Conservation (phyloP, 805 yeast genomes). For the Maudiozyma pseudohumilis region DNA sequence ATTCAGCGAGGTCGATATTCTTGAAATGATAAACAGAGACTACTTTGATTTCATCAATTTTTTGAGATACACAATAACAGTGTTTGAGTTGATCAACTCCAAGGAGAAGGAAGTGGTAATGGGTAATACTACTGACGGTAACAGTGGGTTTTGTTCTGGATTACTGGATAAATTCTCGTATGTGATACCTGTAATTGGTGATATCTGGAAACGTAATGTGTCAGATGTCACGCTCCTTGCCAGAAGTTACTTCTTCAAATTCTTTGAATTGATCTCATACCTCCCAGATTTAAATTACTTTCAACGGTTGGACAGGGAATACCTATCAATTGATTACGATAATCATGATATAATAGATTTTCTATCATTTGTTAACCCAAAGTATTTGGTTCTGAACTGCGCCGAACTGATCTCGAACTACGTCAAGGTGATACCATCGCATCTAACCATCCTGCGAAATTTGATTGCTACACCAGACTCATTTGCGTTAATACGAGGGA, state of each 20-base stretch:
- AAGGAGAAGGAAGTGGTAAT: background rate
- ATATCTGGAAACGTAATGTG: conserved; percentile 12
- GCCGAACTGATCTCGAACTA: conserved; percentile 7
- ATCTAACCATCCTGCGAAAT: conserved; percentile 19
- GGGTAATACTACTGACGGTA: background rate
- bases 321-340: conserved; percentile 11
- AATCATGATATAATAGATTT: conserved; percentile 16
- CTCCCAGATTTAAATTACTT: conserved; percentile 12
- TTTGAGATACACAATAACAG: conserved; percentile 13
- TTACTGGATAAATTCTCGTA: conserved; percentile 8
- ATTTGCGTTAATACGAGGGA: conserved; percentile 15
- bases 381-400: conserved; percentile 14
- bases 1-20: conserved; percentile 10
- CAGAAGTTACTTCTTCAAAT: conserved; percentile 14
- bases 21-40: conserved; percentile 11
- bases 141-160: conserved; percentile 14
- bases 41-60: conserved; percentile 19
- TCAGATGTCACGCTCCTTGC: conserved; percentile 17
- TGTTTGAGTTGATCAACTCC: conserved; percentile 7
- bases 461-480: conserved; percentile 11
- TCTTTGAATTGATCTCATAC: conserved; percentile 20
- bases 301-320: conserved; percentile 13
- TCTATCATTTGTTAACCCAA: conserved; percentile 24
- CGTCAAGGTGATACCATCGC: conserved; percentile 14
- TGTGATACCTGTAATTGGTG: conserved; percentile 12